A percentile compares a stretch with the other conserved stretches of the same genome.
Conservation (phyloP, 2,329 filamentous ascomycete species). For the Coniochaeta ligniaria region DNA sequence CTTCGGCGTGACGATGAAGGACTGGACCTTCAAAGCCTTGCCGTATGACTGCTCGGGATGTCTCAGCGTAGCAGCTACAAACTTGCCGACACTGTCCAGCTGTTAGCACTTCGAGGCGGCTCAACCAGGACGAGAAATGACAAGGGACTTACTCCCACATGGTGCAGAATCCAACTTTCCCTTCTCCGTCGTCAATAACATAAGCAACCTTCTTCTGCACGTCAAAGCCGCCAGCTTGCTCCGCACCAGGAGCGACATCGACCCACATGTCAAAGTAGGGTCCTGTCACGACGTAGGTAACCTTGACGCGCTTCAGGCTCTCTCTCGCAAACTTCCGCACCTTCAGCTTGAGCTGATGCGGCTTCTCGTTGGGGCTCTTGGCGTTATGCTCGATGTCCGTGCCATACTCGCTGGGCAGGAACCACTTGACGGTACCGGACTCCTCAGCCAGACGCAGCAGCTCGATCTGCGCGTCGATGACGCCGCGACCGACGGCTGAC, state of each 20-base stretch:
- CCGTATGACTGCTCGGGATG: conserved; percentile 46
- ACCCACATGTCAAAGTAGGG: conserved; percentile 62
- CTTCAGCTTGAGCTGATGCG: conserved; percentile 63
- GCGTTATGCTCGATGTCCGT: conserved; percentile 58
- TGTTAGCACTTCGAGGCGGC: too few relatives aligned
- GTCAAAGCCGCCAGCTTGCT: conserved; percentile 51
- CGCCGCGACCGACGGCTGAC: conserved; percentile 56
- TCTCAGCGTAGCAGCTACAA: conserved; percentile 54
- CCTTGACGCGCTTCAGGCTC: conserved; percentile 43
- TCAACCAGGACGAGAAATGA: background rate
- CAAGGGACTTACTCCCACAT: conserved; percentile 56
- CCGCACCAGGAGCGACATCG: conserved; percentile 24
- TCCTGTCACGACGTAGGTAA: conserved; percentile 64
- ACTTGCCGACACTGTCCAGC: conserved; percentile 51
- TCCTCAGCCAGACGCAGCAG: conserved; percentile 54
- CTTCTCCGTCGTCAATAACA: conserved; percentile 55
- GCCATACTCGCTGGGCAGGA: conserved; percentile 62
- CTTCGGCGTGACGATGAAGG: conserved; percentile 59
- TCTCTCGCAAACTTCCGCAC: conserved; percentile 55
- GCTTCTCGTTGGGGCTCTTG: conserved; percentile 50
- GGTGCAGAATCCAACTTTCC: conserved; percentile 59
- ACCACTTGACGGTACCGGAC: conserved; percentile 47
- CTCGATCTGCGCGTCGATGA: conserved; percentile 51
- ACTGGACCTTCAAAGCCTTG: conserved; percentile 59
- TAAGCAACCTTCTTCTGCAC: conserved; percentile 47